Conservation (phyloP, 768 basidiomycete genomes). For the Russula sp. region DNA sequence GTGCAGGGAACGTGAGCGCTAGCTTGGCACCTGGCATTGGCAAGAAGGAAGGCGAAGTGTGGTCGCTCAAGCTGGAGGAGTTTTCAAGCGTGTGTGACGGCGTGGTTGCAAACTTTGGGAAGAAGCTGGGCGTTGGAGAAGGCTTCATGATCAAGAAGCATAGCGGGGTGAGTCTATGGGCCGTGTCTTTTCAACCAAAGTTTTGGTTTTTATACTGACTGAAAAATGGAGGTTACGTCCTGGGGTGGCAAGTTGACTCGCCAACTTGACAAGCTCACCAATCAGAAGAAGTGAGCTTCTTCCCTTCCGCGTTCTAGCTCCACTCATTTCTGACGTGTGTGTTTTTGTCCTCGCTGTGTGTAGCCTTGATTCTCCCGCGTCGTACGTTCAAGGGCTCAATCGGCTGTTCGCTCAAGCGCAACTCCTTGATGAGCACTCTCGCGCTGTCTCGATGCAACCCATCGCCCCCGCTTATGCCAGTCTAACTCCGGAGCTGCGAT, state of each 20-base stretch:
- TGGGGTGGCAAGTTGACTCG: constrained; percentile 72
- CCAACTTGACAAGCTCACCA: constrained; percentile 77
- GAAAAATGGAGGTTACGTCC: constrained; percentile 38
- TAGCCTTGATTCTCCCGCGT: constrained; percentile 83
- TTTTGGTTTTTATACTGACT: background rate
- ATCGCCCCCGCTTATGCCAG: constrained; percentile 65
- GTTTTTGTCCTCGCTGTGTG: background rate
- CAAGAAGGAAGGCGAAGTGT: constrained; percentile 69
- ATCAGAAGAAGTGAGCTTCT: constrained; percentile 75
- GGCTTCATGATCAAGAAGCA: constrained; percentile 79
- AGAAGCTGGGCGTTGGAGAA: constrained; percentile 84
- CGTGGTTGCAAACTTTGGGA: constrained; percentile 73
- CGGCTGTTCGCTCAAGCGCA: constrained; percentile 69
- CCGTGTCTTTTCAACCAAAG: background rate
- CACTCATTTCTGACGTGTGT: background rate
- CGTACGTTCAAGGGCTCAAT: constrained; percentile 70
- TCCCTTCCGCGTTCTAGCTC: background rate
- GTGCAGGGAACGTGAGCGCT: constrained; percentile 70
- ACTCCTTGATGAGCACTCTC: constrained; percentile 81
- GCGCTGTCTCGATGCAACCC: constrained; percentile 59
- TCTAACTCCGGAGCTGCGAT: constrained; percentile 57
- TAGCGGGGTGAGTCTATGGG: constrained; percentile 41
- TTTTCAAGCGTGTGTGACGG: constrained; percentile 74
- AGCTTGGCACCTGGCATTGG: constrained; percentile 70
- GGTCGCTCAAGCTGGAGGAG: constrained; percentile 73